These are phyloP conservation scores for Aspergillus spinulosporus DNA, from an alignment of 2,329 filamentous ascomycete genomes.

Conservation along the genomic window DNA sequence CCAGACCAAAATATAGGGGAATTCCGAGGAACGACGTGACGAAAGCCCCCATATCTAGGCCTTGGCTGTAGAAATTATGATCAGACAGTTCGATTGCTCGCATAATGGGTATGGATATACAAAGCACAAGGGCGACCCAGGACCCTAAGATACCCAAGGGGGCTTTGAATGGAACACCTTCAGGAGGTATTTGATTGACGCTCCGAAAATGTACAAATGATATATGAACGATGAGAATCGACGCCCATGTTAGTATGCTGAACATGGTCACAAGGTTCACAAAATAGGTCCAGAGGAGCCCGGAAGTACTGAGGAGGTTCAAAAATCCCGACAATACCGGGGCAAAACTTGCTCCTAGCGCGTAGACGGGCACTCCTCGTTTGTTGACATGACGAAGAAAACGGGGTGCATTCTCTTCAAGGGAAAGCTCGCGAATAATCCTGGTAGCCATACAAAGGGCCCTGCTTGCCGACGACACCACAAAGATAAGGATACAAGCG, in stretches of 20 bases:
- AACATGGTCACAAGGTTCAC: constrained; percentile 68
- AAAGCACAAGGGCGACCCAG: constrained; percentile 66
- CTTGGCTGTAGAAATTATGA: constrained; percentile 45
- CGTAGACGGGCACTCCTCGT: constrained; percentile 68
- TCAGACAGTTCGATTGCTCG: constrained; percentile 75
- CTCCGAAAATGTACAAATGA: constrained; percentile 63
- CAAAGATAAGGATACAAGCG: constrained; percentile 70
- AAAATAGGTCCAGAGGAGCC: constrained; percentile 62
- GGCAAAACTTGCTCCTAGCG: constrained; percentile 60
- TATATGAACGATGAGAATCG: constrained; percentile 66
- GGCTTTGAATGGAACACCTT: constrained; percentile 62
- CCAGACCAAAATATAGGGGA: constrained; percentile 67
- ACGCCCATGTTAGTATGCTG: constrained; percentile 66
- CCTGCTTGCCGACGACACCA: constrained; percentile 73
- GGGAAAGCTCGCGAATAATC: constrained; percentile 69
- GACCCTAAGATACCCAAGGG: constrained; percentile 71
- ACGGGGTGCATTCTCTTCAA: constrained; percentile 68
- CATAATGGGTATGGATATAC: constrained; percentile 70
- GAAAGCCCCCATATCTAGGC: constrained; percentile 70
- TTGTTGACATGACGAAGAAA: constrained; percentile 70
- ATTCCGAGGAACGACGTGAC: constrained; percentile 75
- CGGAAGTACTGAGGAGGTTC: constrained; percentile 59
- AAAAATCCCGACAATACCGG: constrained; percentile 68
- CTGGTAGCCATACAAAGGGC: constrained; percentile 73
- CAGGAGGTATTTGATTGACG: constrained; percentile 59